Base-by-base conservation (phyloP, 2,329 filamentous ascomycete genomes). In the Botrytis pseudocinerea region DNA sequence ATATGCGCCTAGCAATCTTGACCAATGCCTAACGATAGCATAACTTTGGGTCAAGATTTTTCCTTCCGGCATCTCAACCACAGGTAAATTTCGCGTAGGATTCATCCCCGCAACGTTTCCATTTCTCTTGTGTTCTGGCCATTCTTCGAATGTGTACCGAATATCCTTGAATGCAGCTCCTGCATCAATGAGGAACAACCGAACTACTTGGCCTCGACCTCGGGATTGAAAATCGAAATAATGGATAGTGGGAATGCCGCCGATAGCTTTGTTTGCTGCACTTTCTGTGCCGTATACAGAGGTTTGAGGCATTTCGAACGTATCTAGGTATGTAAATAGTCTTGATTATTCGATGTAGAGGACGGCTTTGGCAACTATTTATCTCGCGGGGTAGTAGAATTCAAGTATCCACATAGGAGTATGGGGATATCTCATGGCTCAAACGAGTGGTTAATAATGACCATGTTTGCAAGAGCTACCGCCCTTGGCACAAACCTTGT, bases 161-260 rank as follows among this genome's bases (percentile, higher is more conserved):
- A 79, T 74, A 69, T 81, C 80, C 38, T 77, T 76, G 42, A 80
- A 80, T 18, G 79, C 78, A 20, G 80, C 80, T 28, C 78, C 79
- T 40, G 78, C 79, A 62, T 82, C 79, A 48, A 75, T 77, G 44
- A 77, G 72, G 35, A 81, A 57, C 2, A 80, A 75, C 42, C 80
- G 76, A 44, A 81, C 71, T 16, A 78, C 80, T 74, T 81, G 78
- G 14, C 79, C 79, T 18, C 80, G 76, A 35, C 80, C 80, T 22
- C 78, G 76, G 32, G 79, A 81, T 54, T 77, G 73, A 71, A 79
- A 81, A 73, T 81, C 78, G 66, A 80, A 79, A 75, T 81, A 81
- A 70, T 80, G 78, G 28, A 79, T 77, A 5, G 75, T 78, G 12
- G 81, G 79, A n/a, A 81, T 74, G 59, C 80, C 80, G n/a, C 80